Evolutionary conservation across 805 yeast species (phyloP).

Genomic region (Saturnispora mendoncae): DNA sequence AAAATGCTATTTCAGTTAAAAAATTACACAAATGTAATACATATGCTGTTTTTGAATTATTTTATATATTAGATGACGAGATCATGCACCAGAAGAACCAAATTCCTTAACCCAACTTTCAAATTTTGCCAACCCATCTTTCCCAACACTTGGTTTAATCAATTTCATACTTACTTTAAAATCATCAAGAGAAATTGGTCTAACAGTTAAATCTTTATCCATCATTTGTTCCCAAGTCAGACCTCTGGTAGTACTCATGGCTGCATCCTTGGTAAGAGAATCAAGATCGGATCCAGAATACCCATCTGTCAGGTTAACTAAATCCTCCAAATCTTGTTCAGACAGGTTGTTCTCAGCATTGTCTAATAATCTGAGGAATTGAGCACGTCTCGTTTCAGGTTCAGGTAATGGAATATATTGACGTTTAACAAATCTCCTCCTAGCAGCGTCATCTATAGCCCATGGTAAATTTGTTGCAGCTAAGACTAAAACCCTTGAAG

Average conservation of each 20-base stretch:
- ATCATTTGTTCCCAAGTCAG: slow-evolving; percentile 74
- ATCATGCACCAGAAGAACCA: slow-evolving; percentile 82
- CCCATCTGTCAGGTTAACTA: slow-evolving; percentile 51
- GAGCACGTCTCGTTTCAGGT: slow-evolving; percentile 65
- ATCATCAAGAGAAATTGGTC: slow-evolving; percentile 67
- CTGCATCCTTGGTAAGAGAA: slow-evolving; percentile 91
- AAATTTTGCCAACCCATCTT: slow-evolving; percentile 67
- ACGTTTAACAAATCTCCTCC: slow-evolving; percentile 84
- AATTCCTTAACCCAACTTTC: slow-evolving; percentile 83
- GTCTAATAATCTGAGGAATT: slow-evolving; percentile 55
- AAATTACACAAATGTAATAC: no score
- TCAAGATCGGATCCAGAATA: slow-evolving; percentile 93
- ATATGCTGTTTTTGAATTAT: no score
- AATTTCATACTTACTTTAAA: slow-evolving; percentile 67
- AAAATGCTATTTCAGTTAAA: no score
- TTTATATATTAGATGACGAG: no score
- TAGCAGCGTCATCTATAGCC: slow-evolving; percentile 95
- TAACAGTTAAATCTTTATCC: slow-evolving; percentile 62
- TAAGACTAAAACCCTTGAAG: slow-evolving; percentile 71
- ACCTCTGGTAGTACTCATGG: slow-evolving; percentile 93
- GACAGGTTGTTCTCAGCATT: slow-evolving; percentile 65
- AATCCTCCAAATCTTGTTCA: slow-evolving; percentile 50
- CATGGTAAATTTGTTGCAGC: slow-evolving; percentile 97
- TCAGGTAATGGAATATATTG: slow-evolving; percentile 95
- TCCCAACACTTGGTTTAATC: slow-evolving; percentile 82